Evolutionary conservation across 2,329 filamentous ascomycete species (phyloP).

Genomic region (Hymenoscyphus repandus): DNA sequence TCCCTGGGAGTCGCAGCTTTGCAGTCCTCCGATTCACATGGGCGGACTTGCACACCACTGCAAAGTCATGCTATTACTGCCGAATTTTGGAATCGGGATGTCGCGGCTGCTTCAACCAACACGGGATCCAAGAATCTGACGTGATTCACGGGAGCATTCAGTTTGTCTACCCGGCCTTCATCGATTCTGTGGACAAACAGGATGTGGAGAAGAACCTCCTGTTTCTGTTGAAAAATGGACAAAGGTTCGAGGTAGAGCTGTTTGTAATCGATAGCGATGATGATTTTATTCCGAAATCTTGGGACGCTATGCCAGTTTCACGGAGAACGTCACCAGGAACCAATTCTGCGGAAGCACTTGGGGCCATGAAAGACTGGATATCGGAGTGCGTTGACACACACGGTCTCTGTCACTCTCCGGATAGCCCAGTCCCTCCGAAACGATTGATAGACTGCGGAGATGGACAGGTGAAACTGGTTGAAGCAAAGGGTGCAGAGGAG

Average conservation of each 20-base stretch:
- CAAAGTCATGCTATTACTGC: not conserved
- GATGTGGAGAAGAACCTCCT: not conserved
- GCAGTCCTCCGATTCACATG: not conserved
- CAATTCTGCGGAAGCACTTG: not conserved
- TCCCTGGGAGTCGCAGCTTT: not conserved
- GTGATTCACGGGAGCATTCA: not conserved
- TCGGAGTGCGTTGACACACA: not conserved
- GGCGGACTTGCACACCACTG: not conserved
- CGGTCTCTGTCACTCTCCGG: not conserved
- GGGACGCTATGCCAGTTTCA: constrained; percentile 1
- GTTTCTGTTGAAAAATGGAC: not conserved
- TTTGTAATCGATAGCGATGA: constrained; percentile 3
- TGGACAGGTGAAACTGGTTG: not conserved
- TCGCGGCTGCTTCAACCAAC: not conserved
- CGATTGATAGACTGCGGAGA: not conserved
- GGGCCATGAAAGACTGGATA: not conserved
- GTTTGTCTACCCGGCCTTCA: not conserved
- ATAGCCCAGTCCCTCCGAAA: not conserved
- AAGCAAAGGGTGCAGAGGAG: not conserved
- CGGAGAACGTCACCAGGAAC: constrained; percentile 1
- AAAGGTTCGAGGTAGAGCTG: not conserved
- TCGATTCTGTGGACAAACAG: not conserved
- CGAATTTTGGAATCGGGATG: not conserved
- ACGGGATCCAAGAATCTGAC: constrained; percentile 1
- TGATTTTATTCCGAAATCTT: not conserved